Conservation (phyloP, 495 filamentous ascomycete species). For the Neurospora hispaniola region DNA sequence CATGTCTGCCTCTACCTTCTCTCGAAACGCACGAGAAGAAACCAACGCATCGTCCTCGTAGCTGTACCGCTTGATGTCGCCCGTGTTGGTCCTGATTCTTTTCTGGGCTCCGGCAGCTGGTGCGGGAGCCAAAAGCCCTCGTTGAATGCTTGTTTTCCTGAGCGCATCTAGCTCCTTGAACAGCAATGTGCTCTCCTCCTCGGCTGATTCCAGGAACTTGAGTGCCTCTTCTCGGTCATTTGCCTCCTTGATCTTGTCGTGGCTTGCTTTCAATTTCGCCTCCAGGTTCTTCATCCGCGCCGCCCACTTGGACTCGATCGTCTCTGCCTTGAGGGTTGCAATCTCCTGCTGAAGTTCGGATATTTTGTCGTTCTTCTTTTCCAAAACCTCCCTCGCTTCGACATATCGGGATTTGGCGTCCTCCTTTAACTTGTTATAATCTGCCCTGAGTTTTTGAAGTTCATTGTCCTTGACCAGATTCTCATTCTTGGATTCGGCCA, state of each 20-base stretch:
- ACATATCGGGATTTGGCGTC: conserved; percentile 45
- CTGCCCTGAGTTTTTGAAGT: conserved; percentile 39
- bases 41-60: conserved; percentile 15
- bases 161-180: conserved; percentile 14
- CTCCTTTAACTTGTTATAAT: conserved; percentile 48
- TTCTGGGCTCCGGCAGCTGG: not conserved
- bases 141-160: conserved; percentile 7
- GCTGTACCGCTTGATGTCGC: conserved; percentile 5
- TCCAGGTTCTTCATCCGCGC: conserved; percentile 15
- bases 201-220: conserved; percentile 12
- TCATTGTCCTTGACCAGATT: conserved; percentile 39
- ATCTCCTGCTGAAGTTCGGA: conserved; percentile 26
- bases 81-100: conserved; percentile 3
- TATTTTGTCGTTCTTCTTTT: conserved; percentile 57
- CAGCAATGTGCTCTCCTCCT: conserved; percentile 11
- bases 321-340: conserved; percentile 17
- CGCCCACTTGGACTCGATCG: conserved; percentile 10
- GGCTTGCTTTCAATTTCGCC: conserved; percentile 9
- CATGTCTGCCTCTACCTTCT: conserved; percentile 21
- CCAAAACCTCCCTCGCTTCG: conserved; percentile 45
- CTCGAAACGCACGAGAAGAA: conserved; percentile 16
- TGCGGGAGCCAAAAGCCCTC: conserved; percentile 2
- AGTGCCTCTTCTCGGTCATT: conserved; percentile 9
- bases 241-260: conserved; percentile 5
- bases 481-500: conserved; percentile 29